phyloP scores from a whole-genome alignment of 192 early-diverging fungal species.

The Fimicolochytrium jonesii region DNA sequence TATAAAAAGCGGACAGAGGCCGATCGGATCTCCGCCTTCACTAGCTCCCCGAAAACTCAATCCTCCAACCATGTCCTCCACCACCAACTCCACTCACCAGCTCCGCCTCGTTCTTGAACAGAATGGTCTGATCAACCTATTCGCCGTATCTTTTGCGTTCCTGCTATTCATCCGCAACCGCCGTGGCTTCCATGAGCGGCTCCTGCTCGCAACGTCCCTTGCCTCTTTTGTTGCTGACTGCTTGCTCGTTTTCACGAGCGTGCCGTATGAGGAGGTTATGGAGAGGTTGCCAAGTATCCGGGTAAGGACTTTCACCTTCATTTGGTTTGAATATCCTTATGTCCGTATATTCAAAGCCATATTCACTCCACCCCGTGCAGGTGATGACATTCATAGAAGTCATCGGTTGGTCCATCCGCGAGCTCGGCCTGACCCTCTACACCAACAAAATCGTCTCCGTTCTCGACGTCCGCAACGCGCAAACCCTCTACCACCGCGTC shows the following conservation, averaged over 20 bases:
- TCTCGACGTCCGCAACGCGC: neutral
- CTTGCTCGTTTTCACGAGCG: neutral
- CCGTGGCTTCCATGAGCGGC: neutral
- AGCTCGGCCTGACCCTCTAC: neutral
- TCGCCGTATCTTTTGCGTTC: neutral
- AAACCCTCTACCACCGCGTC: neutral
- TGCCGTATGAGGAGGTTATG: too few species aligned
- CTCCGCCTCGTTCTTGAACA: neutral
- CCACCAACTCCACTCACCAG: too few species aligned
- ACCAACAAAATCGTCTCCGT: neutral
- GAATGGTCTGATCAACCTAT: neutral
- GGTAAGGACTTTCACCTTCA: too few species aligned
- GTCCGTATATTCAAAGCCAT: too few species aligned
- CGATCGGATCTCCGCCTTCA: too few species aligned
- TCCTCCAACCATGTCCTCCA: too few species aligned
- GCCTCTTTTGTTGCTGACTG: neutral
- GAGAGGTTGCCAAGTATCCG: too few species aligned
- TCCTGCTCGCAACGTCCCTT: neutral
- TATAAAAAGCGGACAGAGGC: too few species aligned
- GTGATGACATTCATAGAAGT: neutral
- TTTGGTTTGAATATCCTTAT: too few species aligned
- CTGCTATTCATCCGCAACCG: neutral
- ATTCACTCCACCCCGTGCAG: neutral
- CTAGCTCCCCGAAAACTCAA: too few species aligned
- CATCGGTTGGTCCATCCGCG: neutral